Base-by-base conservation (phyloP, 108 stramenopile species). In the Bacterosira constricta region DNA sequence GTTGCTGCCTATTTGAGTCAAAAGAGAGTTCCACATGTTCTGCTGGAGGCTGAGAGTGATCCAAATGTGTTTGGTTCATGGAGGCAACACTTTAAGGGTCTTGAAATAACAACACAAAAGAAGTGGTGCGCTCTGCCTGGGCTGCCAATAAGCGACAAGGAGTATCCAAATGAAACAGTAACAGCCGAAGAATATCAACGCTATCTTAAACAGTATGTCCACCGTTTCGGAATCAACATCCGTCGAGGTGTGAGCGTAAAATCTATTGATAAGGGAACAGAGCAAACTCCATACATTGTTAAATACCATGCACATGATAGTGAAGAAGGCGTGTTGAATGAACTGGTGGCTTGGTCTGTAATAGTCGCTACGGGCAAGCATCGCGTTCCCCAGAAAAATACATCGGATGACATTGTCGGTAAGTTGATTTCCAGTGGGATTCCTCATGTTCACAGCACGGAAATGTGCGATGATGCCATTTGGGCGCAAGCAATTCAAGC, bases 341-440 rank as follows among this genome's bases (percentile, higher is more conserved):
- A 66, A 49, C 9, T 75, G 30, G 45, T 53, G 36, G 80, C 80
- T 15, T 77, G 52, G 21, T 56, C 74, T 23, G 83, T 84, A 9
- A 57, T 84, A 10, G 63, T 81, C 12, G 83, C 83, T n/a, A 81
- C 80, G 6, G 83, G 83, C 13, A 84, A 84, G 45, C 80, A 84
- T 42, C 63, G 83, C 6, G 27, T 63, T 15, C 73, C 79, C 12
- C 30, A 46, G 15, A 69, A 57, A 10, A 70, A 81, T 51, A 77
- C 76, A 7, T 45, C 41, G 30, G 75, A 77, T 71, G 74, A 73
- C 38, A n/a, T 81, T 9, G 47, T 57, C 30, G 39, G 52, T 23
- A 66, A 79, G 57, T 39, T 84, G n/a, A 23, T 34, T 31, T 36
- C 52, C 35, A 17, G 21, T 17, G 56, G 54, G 10, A 71, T 79